Evolutionary conservation across 306 rosid species (phyloP), one percentile per base, ranked within the genome.

Genomic region (Heteromeles arbutifolia): DNA sequence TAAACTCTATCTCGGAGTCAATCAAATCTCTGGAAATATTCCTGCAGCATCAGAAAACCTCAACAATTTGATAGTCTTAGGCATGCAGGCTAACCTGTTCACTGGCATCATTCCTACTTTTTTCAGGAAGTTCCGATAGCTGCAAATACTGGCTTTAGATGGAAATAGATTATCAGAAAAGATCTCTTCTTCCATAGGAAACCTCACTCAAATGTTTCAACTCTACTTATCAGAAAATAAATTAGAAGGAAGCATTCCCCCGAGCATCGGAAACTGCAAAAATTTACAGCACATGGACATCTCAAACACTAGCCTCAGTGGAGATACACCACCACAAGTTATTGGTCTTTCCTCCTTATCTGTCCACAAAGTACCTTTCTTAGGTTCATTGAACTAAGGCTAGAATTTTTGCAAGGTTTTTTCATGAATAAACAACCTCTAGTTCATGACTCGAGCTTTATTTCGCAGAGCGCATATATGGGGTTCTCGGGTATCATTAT

Each of bases 181-280:
- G 2, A 62, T 82, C 10, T 75, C 80, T 4, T 0, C 65, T 13
- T 81, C 76, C 13, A 32, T 83, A 56, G 80, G 87, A 2, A 85
- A 83, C 45, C 80, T 85, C 22, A 79, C 70, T 9, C 72, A 74
- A 13, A 37, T 88, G 32, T 54, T 13, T 59, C 0, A 0, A 15
- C 78, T 83, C 29, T 0, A 1, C 14, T 5, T 85, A 0, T 59
- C 65, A 1, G 22, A 3, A 0, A 83, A 85, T 74, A 72, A 56
- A 64, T 69, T 85, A 2, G 45, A 79, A 65, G 89, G 89, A 72
- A 77, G 3, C 50, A 75, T 85, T 74, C 84, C 89, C 32, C 61
- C 34, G 21, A 69, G 70, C 37, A 50, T 88, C 21, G 71, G 44
- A 21, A 63, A 77, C 2, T 81, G 77, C 32, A 13, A 74, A 58